phyloP scores from a whole-genome alignment of 192 early-diverging fungal species.

The Chytriomyces hyalinus region DNA sequence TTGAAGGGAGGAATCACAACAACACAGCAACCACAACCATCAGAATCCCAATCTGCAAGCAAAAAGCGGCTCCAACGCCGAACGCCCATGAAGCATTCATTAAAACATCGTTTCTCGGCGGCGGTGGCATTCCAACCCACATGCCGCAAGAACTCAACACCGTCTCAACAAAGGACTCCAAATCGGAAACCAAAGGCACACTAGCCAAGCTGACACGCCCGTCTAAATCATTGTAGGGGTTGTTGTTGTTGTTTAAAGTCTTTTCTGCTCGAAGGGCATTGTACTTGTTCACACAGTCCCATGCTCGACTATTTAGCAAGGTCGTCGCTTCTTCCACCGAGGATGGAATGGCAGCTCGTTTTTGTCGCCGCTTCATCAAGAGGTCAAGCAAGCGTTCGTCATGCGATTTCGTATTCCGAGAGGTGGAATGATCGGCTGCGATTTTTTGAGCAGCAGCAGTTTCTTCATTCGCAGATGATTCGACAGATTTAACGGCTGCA shows the following conservation, averaged over 20 bases:
- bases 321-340: conserved; percentile 1
- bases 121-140: conserved; percentile 27
- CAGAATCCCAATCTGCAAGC: conserved; percentile 14
- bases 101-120: conserved; percentile 26
- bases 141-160: conserved; percentile 4
- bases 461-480: not conserved
- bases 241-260: conserved; percentile 8
- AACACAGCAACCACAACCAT: conserved; percentile 6
- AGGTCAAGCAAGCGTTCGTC: not conserved
- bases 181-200: not conserved
- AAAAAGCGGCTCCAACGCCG: conserved; percentile 1
- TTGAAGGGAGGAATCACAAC: not conserved
- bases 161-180: conserved; percentile 1
- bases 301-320: conserved; percentile 6
- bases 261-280: conserved; percentile 6
- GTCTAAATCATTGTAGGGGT: conserved; percentile 10
- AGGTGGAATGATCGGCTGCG: no score
- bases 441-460: not conserved
- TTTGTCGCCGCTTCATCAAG: conserved; percentile 4
- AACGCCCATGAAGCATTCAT: conserved; percentile 28
- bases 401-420: no score
- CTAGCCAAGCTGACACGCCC: not conserved
- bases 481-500: conserved; percentile 15
- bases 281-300: conserved; percentile 4
- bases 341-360: not conserved